Base-by-base conservation (phyloP, 352 stramenopile genomes). In the Phytophthora parvispora region DNA sequence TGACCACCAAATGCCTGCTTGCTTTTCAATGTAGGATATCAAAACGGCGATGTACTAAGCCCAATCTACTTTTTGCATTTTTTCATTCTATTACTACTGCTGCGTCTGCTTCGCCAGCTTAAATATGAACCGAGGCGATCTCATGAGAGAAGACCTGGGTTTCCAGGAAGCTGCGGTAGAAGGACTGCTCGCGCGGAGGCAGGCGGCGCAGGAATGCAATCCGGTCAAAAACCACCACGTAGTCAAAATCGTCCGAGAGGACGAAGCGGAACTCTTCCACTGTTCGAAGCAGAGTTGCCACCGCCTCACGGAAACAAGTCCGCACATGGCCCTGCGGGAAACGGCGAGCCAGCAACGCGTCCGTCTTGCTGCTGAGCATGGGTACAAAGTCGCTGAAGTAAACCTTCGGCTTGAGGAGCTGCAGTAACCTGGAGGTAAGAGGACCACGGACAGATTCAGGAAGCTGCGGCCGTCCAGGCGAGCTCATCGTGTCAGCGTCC, bases 131-230 rank as follows among this genome's bases (percentile, higher is more conserved):
- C 0, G 84, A 90, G 16, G 89, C 85, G 36, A 96, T 94, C 72
- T 92, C 77, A 34, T 96, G 87, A 18, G 87, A 95, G 47, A 96
- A 96, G 13, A 96, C 72, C 71, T 96, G 89, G 34, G 89, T 96
- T 74, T 96, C 88, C 6, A 96, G 67, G 64, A 96, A 96, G 54
- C 63, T 81, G 56, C 83, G 84, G 64, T 87, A 96, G 56, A 96
- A 96, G 8, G 65, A 70, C 52, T 84, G 74, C 34, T 94, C 86
- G n/a, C 73, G 64, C 6, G 75, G 25, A 4, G 81, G 83, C 38
- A 93, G 60, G n/a, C 66, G 70, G 34, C 71, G 79, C 42, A 94
- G 57, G 67, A 93, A 96, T 6, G 79, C 83, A 12, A 90, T 72
- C 28, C 83, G 86, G 57, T 96, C 89, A 64, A 96, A 96, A 47